phyloP scores from a whole-genome alignment of 176 grass and related monocot species.

The Avena eriantha region DNA sequence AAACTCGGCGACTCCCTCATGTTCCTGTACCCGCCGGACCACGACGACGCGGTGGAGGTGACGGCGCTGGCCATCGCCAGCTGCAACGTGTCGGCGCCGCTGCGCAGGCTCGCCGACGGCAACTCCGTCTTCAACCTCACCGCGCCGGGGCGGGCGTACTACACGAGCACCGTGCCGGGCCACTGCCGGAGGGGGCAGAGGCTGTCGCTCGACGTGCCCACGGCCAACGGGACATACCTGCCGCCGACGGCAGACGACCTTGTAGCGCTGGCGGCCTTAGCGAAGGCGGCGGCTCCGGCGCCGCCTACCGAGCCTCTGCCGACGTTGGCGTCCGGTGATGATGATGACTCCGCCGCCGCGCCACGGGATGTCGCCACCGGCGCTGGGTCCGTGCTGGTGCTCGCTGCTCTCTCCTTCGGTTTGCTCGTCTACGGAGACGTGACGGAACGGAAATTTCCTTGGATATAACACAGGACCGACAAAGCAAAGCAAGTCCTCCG shows the following conservation, averaged over 20 bases:
- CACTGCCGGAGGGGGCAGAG: conserved; percentile 79
- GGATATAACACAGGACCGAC: background rate
- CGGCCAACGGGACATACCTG: conserved; percentile 64
- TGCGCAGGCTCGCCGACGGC: conserved; percentile 65
- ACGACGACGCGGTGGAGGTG: conserved; percentile 65
- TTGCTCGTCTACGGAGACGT: conserved; percentile 20
- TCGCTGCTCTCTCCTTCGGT: background rate
- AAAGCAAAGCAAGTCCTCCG: background rate
- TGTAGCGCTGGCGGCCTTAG: background rate
- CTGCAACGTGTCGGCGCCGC: conserved; percentile 52
- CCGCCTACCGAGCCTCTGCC: background rate
- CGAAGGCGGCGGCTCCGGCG: background rate
- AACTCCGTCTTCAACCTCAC: conserved; percentile 89
- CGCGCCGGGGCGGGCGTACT: conserved; percentile 61
- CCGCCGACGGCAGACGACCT: conserved; percentile 39
- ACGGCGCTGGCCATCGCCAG: conserved; percentile 56
- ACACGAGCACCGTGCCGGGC: conserved; percentile 57
- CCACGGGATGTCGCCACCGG: background rate
- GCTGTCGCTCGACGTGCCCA: conserved; percentile 69
- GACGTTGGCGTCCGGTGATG: conserved; percentile 18
- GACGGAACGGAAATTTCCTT: background rate
- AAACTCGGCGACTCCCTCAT: conserved; percentile 68
- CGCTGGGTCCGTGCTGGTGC: conserved; percentile 19
- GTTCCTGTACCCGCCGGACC: conserved; percentile 75
- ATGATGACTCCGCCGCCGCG: conserved; percentile 13